Conservation (phyloP, 495 filamentous ascomycete species). For the Penicillium desertorum region DNA sequence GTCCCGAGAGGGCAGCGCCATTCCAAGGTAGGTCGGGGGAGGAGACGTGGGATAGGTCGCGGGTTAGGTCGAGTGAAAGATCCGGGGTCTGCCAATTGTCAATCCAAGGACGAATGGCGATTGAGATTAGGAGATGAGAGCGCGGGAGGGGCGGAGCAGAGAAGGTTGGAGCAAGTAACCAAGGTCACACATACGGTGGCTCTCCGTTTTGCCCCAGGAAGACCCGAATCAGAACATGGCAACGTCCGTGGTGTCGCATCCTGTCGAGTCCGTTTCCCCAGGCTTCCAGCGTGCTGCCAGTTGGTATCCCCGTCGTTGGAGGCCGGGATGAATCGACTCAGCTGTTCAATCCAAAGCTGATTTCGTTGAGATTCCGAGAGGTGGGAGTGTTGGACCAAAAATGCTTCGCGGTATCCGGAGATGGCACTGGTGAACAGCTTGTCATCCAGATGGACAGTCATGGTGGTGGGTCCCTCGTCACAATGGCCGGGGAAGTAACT, state of each 20-base stretch:
- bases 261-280: conserved; percentile 49
- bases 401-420: conserved; percentile 47
- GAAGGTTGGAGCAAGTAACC: conserved; percentile 44
- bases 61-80: conserved; percentile 36
- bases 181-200: conserved; percentile 53
- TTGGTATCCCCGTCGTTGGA: conserved; percentile 20
- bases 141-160: conserved; percentile 18
- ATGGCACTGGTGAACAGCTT: conserved; percentile 48
- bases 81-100: conserved; percentile 53
- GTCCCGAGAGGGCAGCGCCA: conserved; percentile 20
- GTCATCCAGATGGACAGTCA: conserved; percentile 45
- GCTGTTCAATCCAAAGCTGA: conserved; percentile 44
- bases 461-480: conserved; percentile 21
- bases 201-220: conserved; percentile 48
- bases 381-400: conserved; percentile 47
- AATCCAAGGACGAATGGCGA: conserved; percentile 42
- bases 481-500: conserved; percentile 14
- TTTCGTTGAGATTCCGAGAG: conserved; percentile 47
- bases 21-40: conserved; percentile 31
- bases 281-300: conserved; percentile 26
- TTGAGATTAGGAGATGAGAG: conserved; percentile 25
- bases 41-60: conserved; percentile 37
- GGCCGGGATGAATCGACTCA: conserved; percentile 44
- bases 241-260: conserved; percentile 46
- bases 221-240: conserved; percentile 38